A percentile compares a stretch with the other conserved stretches of the same genome.
phyloP scores from a whole-genome alignment of 805 yeast genomes.

The Pichia pseudocactophila region DNA sequence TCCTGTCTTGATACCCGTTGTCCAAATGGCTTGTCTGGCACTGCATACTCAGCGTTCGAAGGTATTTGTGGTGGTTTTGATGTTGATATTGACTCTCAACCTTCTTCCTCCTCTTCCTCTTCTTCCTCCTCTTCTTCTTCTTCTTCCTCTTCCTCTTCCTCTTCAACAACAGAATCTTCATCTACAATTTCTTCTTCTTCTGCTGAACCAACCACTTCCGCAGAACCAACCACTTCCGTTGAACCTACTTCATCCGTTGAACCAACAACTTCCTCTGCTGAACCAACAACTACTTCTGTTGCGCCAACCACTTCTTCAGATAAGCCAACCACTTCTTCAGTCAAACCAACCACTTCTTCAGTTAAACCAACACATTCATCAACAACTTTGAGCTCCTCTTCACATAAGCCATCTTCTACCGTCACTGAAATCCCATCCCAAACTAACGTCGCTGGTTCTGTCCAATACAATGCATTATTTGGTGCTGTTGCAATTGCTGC shows the following conservation, averaged over 20 bases:
- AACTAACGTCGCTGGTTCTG: conserved; percentile 21
- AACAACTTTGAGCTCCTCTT: conserved; percentile 11
- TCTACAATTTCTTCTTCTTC: conserved; percentile 10
- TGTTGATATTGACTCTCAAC: conserved; percentile 22
- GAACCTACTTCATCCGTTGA: conserved; percentile 20
- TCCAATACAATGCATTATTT: conserved; percentile 21
- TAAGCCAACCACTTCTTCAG: conserved; percentile 7
- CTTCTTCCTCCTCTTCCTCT: conserved; percentile 20
- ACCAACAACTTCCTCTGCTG: conserved; percentile 17
- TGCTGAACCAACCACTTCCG: conserved; percentile 12
- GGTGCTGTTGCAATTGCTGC: conserved; percentile 22
- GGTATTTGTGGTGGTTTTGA: conserved; percentile 42
- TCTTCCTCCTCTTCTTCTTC: conserved; percentile 24
- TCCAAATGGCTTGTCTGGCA: conserved; percentile 49
- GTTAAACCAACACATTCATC: conserved; percentile 14
- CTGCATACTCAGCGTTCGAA: conserved; percentile 54
- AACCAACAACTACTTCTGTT: conserved; percentile 14
- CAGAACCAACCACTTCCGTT: conserved; percentile 17
- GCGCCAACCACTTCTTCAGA: conserved; percentile 12
- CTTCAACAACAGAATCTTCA: conserved; percentile 22
- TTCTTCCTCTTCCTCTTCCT: conserved; percentile 18
- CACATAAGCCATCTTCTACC: conserved; percentile 18
- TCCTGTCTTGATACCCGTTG: conserved; percentile 60
- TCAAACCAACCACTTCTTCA: conserved; percentile 13
- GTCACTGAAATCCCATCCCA: conserved; percentile 7